Conservation (phyloP, 1,284 basidiomycete species). For the Lignosus rhinocerotis region DNA sequence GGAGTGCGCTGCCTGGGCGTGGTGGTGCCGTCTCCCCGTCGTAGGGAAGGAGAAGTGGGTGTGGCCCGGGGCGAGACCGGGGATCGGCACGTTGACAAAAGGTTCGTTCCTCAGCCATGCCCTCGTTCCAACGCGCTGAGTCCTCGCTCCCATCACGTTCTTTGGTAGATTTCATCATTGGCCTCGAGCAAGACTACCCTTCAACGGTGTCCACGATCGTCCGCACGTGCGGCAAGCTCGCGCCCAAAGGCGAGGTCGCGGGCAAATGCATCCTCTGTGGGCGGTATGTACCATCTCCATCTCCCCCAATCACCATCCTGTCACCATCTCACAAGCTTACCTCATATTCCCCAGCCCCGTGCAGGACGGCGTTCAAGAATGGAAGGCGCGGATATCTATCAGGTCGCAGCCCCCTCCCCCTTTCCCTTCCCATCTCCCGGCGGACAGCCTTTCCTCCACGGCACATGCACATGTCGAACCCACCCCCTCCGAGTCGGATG, state of each 20-base stretch:
- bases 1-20: conserved; percentile 78
- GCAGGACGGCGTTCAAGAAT: conserved; percentile 24
- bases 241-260: conserved; percentile 60
- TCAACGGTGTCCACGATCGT: conserved; percentile 89
- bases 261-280: conserved; percentile 70
- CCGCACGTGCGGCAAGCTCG: conserved; percentile 81
- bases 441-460: neutral
- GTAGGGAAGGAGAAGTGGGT: conserved; percentile 51
- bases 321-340: neutral
- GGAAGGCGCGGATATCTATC: conserved; percentile 28
- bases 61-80: conserved; percentile 52
- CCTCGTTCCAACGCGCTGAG: neutral
- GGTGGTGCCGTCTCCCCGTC: conserved; percentile 62
- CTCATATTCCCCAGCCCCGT: conserved; percentile 12
- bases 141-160: neutral
- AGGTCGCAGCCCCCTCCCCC: conserved; percentile 10
- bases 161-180: conserved; percentile 74
- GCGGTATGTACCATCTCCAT: conserved; percentile 47
- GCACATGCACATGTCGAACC: neutral
- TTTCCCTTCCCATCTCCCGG: neutral
- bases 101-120: conserved; percentile 41
- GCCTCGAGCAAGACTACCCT: conserved; percentile 81
- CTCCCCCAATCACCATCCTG: neutral
- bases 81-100: conserved; percentile 73
- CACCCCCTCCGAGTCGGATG: neutral